phyloP scores from a whole-genome alignment of 2,329 filamentous ascomycete genomes.

The Fusarium humuli region DNA sequence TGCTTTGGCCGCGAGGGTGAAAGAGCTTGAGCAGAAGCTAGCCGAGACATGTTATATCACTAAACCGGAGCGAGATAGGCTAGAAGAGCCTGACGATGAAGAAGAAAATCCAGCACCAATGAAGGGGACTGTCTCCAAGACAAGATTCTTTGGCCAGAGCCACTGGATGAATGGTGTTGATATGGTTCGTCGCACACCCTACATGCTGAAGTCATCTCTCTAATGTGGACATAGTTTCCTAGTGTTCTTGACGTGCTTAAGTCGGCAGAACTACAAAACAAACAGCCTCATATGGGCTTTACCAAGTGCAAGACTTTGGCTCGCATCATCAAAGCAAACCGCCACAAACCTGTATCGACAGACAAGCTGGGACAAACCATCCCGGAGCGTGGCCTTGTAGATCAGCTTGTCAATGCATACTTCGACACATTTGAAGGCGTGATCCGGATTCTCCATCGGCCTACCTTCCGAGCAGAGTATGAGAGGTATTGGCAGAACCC shows the following conservation, averaged over 20 bases:
- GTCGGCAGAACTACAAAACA: slow-evolving; percentile 43
- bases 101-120: slow-evolving; percentile 33
- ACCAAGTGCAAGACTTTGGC: slow-evolving; percentile 56
- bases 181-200: slow-evolving; percentile 51
- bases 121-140: slow-evolving; percentile 56
- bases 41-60: slow-evolving; percentile 45
- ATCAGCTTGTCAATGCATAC: slow-evolving; percentile 65
- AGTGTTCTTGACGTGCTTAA: slow-evolving; percentile 45
- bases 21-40: slow-evolving; percentile 59
- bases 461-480: slow-evolving; percentile 67
- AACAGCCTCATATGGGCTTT: slow-evolving; percentile 50
- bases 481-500: slow-evolving; percentile 61
- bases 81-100: not conserved
- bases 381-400: slow-evolving; percentile 56
- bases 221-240: slow-evolving; percentile 47
- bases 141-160: slow-evolving; percentile 60
- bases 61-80: slow-evolving; percentile 27
- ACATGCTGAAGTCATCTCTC: not conserved
- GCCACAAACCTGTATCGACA: slow-evolving; percentile 52
- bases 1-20: slow-evolving; percentile 54
- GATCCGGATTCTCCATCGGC: slow-evolving; percentile 68
- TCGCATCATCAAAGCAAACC: slow-evolving; percentile 56
- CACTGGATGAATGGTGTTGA: slow-evolving; percentile 62
- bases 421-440: slow-evolving; percentile 67
- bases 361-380: slow-evolving; percentile 55